phyloP scores from a whole-genome alignment of 1,284 basidiomycete species.

The Papiliotrema terrestris region DNA sequence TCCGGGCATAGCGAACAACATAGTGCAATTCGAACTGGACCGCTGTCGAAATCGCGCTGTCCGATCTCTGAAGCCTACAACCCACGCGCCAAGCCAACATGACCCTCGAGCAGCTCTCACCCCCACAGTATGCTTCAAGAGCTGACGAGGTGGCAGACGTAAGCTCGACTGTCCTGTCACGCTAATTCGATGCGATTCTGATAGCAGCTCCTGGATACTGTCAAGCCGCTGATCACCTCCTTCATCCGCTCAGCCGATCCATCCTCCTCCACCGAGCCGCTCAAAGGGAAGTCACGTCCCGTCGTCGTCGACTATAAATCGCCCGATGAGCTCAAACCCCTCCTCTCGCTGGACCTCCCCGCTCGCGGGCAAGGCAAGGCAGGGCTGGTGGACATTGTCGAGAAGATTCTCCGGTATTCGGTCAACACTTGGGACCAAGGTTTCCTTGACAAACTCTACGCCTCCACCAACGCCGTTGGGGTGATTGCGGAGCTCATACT shows the following conservation, averaged over 20 bases:
- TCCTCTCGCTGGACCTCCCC: constrained; percentile 14
- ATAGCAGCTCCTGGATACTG: constrained; percentile 18
- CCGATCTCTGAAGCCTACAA: background rate
- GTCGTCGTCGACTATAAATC: constrained; percentile 12
- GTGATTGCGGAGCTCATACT: constrained; percentile 46
- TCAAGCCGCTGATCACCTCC: constrained; percentile 16
- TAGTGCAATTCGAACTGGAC: too few species aligned
- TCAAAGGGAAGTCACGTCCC: background rate
- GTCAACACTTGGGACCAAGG: constrained; percentile 38
- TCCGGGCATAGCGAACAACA: too few species aligned
- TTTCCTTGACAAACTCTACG: constrained; percentile 46
- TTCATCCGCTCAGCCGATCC: constrained; percentile 16
- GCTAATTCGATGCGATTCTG: background rate
- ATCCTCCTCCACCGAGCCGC: background rate
- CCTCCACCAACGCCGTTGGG: constrained; percentile 47
- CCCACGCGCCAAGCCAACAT: background rate
- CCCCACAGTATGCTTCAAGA: background rate
- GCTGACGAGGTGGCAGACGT: constrained; percentile 10
- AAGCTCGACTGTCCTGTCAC: background rate
- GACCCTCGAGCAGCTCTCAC: background rate
- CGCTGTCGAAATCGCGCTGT: too few species aligned
- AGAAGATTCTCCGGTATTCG: constrained; percentile 20
- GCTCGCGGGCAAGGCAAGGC: constrained; percentile 12
- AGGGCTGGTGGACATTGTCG: constrained; percentile 17
- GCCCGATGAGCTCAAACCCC: constrained; percentile 11